These are phyloP conservation scores for Annulohypoxylon maeteangense DNA, from an alignment of 495 filamentous ascomycete species.

Conservation along the genomic window DNA sequence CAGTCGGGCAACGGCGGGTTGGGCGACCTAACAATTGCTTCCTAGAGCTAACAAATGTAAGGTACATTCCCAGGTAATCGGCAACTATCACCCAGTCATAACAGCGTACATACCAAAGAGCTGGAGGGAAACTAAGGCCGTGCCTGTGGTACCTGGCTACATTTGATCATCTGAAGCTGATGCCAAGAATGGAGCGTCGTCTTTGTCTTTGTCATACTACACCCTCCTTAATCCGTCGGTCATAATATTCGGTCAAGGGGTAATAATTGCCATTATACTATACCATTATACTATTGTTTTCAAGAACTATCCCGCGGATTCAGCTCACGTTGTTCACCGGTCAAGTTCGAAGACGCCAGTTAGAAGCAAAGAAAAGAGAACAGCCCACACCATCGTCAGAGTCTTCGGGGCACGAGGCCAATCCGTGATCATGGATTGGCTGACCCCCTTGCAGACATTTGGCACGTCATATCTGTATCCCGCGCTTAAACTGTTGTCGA, in stretches of 20 bases:
- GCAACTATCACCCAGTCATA: background rate
- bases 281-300: background rate
- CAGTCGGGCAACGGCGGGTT: slow-evolving; percentile 13
- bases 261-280: background rate
- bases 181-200: slow-evolving; percentile 34
- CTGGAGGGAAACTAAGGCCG: background rate
- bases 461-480: slow-evolving; percentile 49
- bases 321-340: slow-evolving; percentile 14
- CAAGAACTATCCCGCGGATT: slow-evolving; percentile 3
- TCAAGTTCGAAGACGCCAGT: slow-evolving; percentile 20
- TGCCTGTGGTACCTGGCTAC: slow-evolving; percentile 12
- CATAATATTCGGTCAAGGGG: slow-evolving; percentile 25
- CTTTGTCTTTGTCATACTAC: slow-evolving; percentile 22
- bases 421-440: slow-evolving; percentile 42
- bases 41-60: slow-evolving; percentile 3
- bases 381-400: slow-evolving; percentile 9
- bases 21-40: background rate
- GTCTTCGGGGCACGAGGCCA: slow-evolving; percentile 31
- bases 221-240: slow-evolving; percentile 2
- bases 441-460: slow-evolving; percentile 34
- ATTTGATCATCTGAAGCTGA: slow-evolving; percentile 36
- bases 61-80: slow-evolving; percentile 7
- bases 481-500: slow-evolving; percentile 30
- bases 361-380: slow-evolving; percentile 20
- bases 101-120: slow-evolving; percentile 1